Evolutionary conservation across 305 asterid genomes (phyloP).

Genomic region (Fraxinus baroniana): DNA sequence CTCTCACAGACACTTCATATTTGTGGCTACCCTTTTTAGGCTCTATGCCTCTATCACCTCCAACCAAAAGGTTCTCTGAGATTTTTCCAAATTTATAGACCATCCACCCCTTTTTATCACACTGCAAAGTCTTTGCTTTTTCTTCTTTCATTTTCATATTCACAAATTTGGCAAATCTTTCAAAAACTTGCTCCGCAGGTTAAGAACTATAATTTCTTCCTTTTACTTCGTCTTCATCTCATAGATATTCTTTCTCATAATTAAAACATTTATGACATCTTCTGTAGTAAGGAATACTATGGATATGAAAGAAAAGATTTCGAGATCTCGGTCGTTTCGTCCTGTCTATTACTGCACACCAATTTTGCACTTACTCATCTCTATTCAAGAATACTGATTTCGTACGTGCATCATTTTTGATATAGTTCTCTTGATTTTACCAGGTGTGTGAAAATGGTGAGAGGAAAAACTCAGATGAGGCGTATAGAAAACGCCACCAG

Average conservation of each 20-base stretch:
- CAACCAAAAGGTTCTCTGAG: slow-evolving; percentile 42
- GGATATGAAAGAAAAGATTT: neutral
- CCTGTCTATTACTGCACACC: neutral
- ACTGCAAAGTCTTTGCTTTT: slow-evolving; percentile 7
- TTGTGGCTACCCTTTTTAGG: slow-evolving; percentile 46
- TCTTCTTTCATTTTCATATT: slow-evolving; percentile 19
- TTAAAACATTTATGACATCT: neutral
- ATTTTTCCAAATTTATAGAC: slow-evolving; percentile 61
- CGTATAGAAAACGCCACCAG: slow-evolving; percentile 91
- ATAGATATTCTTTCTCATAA: neutral
- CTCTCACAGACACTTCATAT: slow-evolving; percentile 28
- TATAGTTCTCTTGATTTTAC: neutral
- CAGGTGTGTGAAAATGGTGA: slow-evolving; percentile 46
- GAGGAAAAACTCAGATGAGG: slow-evolving; percentile 96
- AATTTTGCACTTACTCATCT: neutral
- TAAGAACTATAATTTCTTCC: neutral
- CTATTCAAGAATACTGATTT: neutral
- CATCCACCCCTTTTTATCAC: slow-evolving; percentile 29
- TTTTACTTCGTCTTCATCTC: neutral
- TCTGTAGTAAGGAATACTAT: neutral
- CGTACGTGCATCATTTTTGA: neutral
- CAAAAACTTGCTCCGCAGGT: slow-evolving; percentile 11
- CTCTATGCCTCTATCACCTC: slow-evolving; percentile 33
- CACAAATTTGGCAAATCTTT: slow-evolving; percentile 30
- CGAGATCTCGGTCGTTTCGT: neutral